Percentiles rank a stretch among this genome's conserved stretches.
These are phyloP conservation scores for Pseudozyma tsukubaensis DNA, from an alignment of 1,284 basidiomycete species.

Conservation along the genomic window DNA sequence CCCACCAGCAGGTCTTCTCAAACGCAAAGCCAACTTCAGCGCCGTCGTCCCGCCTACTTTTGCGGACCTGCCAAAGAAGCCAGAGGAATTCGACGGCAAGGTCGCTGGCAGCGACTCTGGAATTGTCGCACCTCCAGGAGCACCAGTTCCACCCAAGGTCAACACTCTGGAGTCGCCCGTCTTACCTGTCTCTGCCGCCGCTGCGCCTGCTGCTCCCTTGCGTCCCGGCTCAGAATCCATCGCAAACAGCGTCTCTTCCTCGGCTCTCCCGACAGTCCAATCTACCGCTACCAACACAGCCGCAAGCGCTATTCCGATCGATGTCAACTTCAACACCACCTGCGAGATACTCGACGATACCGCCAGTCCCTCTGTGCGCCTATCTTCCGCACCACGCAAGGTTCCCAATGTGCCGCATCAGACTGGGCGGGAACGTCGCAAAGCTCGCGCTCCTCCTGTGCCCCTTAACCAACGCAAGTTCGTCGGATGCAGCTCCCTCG, in stretches of 20 bases:
- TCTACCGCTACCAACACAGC: not conserved
- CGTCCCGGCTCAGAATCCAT: not conserved
- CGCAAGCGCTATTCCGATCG: not conserved
- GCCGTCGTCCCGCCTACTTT: constrained; percentile 26
- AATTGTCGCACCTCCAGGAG: constrained; percentile 29
- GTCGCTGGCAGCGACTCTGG: constrained; percentile 1
- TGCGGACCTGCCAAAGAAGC: no score
- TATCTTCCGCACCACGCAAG: constrained; percentile 41
- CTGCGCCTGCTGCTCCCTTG: not conserved
- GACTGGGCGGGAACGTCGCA: constrained; percentile 37
- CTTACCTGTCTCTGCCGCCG: not conserved
- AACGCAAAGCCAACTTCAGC: constrained; percentile 44
- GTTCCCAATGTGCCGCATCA: not conserved
- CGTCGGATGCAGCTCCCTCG: constrained; percentile 59
- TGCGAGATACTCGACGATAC: constrained; percentile 40
- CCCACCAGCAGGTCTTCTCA: constrained; percentile 42
- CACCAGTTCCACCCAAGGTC: constrained; percentile 25
- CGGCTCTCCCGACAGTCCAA: constrained; percentile 8
- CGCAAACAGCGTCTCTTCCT: constrained; percentile 14
- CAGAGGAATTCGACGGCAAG: not conserved
- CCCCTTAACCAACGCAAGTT: constrained; percentile 61
- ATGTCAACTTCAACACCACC: constrained; percentile 16
- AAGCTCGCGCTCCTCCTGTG: constrained; percentile 28
- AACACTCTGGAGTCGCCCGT: constrained; percentile 37
- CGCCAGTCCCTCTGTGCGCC: constrained; percentile 23